Evolutionary conservation across 2,329 filamentous ascomycete species (phyloP).

Genomic region (Rhynchosporium graminicola): DNA sequence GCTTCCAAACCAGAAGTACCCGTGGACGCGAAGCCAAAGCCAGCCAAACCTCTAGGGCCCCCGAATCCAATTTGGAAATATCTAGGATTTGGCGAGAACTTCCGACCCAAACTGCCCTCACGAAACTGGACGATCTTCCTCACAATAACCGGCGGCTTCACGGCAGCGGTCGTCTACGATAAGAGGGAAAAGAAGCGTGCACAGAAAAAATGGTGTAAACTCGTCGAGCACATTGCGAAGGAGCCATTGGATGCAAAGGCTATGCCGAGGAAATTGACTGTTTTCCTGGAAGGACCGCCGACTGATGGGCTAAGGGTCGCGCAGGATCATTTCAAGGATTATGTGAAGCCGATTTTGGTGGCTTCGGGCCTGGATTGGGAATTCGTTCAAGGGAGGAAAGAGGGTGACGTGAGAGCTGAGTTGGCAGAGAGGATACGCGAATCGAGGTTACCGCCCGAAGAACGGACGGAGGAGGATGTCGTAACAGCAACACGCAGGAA

Average conservation of each 20-base stretch:
- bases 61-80: slow-evolving; percentile 74
- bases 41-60: slow-evolving; percentile 48
- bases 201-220: slow-evolving; percentile 81
- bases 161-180: slow-evolving; percentile 85
- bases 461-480: slow-evolving; percentile 50
- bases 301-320: slow-evolving; percentile 80
- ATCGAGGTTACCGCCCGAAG: slow-evolving; percentile 50
- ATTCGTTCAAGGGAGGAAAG: slow-evolving; percentile 85
- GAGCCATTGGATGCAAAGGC: slow-evolving; percentile 71
- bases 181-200: slow-evolving; percentile 83
- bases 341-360: slow-evolving; percentile 89
- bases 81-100: slow-evolving; percentile 76
- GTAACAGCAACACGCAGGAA: slow-evolving; percentile 64
- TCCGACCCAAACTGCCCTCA: slow-evolving; percentile 83
- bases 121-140: slow-evolving; percentile 98
- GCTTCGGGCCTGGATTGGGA: slow-evolving; percentile 94
- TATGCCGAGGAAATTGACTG: slow-evolving; percentile 79
- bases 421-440: slow-evolving; percentile 85
- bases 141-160: slow-evolving; percentile 73
- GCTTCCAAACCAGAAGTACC: slow-evolving; percentile 42
- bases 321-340: slow-evolving; percentile 95
- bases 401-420: slow-evolving; percentile 88
- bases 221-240: slow-evolving; percentile 80
- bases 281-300: slow-evolving; percentile 84
- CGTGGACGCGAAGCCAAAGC: slow-evolving; percentile 41